A percentile compares a stretch with the other conserved stretches of the same genome.
phyloP scores from a whole-genome alignment of 441 rosid species.

The Erysimum cheiri region DNA sequence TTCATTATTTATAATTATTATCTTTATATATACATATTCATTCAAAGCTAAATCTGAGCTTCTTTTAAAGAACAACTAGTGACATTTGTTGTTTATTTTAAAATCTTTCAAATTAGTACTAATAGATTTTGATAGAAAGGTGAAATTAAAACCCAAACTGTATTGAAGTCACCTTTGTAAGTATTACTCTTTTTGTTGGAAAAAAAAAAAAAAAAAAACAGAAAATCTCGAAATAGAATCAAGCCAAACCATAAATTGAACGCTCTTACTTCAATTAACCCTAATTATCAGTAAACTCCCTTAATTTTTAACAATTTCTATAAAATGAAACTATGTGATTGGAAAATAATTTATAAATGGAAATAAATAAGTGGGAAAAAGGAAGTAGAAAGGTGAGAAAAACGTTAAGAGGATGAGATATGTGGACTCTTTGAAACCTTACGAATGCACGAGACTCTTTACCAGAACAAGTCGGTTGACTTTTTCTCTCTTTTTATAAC shows the following conservation, averaged over 20 bases:
- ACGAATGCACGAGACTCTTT: conserved; percentile 50
- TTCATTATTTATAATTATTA: background rate
- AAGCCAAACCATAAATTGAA: background rate
- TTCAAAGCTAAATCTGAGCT: conserved; percentile 6
- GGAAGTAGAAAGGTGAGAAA: background rate
- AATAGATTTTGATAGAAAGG: background rate
- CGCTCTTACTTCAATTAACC: background rate
- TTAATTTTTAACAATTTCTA: background rate
- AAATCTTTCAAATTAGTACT: background rate
- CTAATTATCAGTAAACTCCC: background rate
- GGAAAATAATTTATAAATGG: background rate
- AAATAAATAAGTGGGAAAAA: background rate
- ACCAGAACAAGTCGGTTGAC: conserved; percentile 73
- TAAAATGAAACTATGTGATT: background rate
- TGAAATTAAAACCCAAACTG: background rate
- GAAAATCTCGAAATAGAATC: background rate
- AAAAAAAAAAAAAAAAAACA: background rate
- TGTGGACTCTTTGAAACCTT: conserved; percentile 86
- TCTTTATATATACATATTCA: background rate
- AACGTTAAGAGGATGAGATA: conserved; percentile 23
- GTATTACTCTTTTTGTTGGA: conserved; percentile 17
- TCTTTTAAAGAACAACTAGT: background rate
- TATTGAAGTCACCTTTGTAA: conserved; percentile 13
- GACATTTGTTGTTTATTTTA: background rate
- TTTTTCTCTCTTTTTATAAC: conserved; percentile 37